Evolutionary conservation across 352 stramenopile genomes (phyloP), one percentile per base, ranked within the genome.

Genomic region (Phytophthora gonapodyides): DNA sequence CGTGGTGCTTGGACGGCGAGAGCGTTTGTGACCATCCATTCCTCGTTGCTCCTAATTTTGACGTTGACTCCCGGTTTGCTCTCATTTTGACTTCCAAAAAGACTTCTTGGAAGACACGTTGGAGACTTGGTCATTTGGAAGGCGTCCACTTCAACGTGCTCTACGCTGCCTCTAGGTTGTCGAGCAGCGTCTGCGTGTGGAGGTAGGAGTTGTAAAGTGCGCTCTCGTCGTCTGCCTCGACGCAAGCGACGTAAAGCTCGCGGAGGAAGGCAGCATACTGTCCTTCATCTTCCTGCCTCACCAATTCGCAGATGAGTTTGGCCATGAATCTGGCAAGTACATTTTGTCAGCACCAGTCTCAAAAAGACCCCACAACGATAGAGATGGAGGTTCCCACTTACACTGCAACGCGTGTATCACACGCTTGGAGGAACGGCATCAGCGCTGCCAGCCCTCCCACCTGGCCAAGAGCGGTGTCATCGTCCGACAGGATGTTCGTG

Each of bases 351-450:
- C n/a, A 12, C 15, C 49, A 57, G 15, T 27, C 7, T 3, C 15
- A 10, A 16, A 10, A 16, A 9, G 3, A n/a, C 27, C 27, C 33
- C 40, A 19, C 24, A 38, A 27, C n/a, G n/a, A 59, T 9, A 52
- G 21, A 36, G 17, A 8, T 13, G 40, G 30, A 5, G 2, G 1
- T 3, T 30, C 24, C 24, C 1, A 33, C 68, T 47, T 76, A 86
- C 79, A 88, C 50, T 42, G 71, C 74, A 15, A 86, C 54, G 7
- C 76, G 76, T 4, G 72, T 78, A 43, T 88, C 75, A 36, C 69
- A 80, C 11, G 68, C 31, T 33, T 75, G 47, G 5, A 85, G 52
- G 31, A 80, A 67, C 9, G 67, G 62, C 0, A 61, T 36, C 37
- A 84, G 47, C 0, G 38, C 17, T 45, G 38, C 10, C 6, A 81